Evolutionary conservation across 441 rosid genomes (phyloP), one percentile per base, ranked within the genome.

Genomic region (Adansonia gregorii): DNA sequence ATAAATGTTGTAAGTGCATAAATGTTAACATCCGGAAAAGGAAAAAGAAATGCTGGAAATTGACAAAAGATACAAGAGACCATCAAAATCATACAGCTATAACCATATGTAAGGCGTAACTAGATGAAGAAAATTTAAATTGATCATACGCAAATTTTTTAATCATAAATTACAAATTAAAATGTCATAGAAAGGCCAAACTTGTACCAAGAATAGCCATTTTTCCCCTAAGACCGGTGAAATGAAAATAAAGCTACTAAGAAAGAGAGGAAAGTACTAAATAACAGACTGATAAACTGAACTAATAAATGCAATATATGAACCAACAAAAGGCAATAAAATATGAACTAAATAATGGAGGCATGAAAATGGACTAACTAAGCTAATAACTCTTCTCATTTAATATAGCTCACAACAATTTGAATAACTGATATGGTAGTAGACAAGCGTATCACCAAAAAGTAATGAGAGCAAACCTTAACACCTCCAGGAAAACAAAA

Each of bases 401-500:
- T 74, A 74, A 74, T 27, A 52, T 15, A 17, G 31, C 11, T 55
- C 35, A 35, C 49, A 64, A 5, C 12, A n/a, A 31, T 20, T 14
- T 49, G 60, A 70, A 70, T 1, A 66, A 17, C 24, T 51, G 45
- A 27, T 51, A 31, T 39, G 22, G 15, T 55, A 31, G 63, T n/a
- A 49, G 48, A 75, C 59, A 43, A 68, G 61, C 27, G 35, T 60
- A 70, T 24, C 49, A 48, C 11, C 12, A 73, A 58, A 63, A 79
- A 19, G 74, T 11, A 67, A 14, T 22, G 45, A 77, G 72, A 79
- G 64, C 87, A 74, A 77, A 95, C 98, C 98, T 94, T 87, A 86
- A 93, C 90, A 79, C 98, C 97, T 81, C 87, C 95, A 79, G 99
- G 99, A 82, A 96, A 96, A 82, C 99, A 96, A 81, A 94, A 94